These are phyloP conservation scores for Trifolium subterraneum DNA, from an alignment of 306 rosid genomes.

Conservation along the genomic window DNA sequence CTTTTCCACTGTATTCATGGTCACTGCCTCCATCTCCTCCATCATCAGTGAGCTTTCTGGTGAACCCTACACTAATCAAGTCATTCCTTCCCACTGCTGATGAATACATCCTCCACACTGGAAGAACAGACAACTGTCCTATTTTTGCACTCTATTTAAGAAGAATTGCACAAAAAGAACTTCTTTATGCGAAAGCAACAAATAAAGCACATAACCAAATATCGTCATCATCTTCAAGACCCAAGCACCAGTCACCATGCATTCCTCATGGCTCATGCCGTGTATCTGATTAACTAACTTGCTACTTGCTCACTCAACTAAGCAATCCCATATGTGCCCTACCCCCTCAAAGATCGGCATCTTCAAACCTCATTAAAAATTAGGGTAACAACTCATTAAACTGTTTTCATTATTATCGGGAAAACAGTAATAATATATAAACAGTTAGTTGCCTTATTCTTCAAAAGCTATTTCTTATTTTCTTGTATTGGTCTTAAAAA, in stretches of 20 bases:
- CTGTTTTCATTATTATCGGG: background rate
- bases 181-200: background rate
- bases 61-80: background rate
- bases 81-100: background rate
- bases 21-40: background rate
- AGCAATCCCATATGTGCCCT: background rate
- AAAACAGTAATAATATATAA: constrained; percentile 23
- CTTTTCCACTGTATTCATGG: background rate
- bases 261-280: background rate
- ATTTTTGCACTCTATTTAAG: background rate
- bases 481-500: constrained; percentile 23
- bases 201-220: background rate
- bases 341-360: background rate
- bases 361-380: background rate
- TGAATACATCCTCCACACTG: background rate
- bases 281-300: background rate
- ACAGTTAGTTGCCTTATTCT: background rate
- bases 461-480: constrained; percentile 4
- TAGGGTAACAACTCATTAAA: constrained; percentile 7
- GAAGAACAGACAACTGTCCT: background rate
- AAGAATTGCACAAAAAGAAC: background rate
- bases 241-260: background rate
- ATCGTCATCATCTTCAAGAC: background rate
- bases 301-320: background rate
- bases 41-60: background rate